Base-by-base conservation (phyloP, 139 green algal species). In the Closterium sp. region DNA sequence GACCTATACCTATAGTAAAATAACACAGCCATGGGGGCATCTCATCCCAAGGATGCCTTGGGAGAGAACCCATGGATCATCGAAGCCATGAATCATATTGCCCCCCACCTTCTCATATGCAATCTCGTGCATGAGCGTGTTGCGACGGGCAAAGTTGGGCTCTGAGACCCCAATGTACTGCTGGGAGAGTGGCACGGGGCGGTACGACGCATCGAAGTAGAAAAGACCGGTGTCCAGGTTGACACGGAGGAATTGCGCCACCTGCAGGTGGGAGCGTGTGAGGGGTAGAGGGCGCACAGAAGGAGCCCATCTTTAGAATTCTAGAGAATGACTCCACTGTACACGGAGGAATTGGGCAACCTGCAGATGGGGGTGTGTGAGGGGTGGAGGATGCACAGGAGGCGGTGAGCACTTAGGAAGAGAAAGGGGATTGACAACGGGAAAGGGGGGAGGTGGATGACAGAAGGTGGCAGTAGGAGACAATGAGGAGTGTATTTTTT, bases 191-290 rank as follows among this genome's bases (percentile, higher is more conserved):
- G 98, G 94, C 64, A 99, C 97, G 0, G 98, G 98, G 66, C 98
- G 96, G 96, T 98, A 99, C 38, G 32, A 96, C 64, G 96, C 95
- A 84, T 99, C 98, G 96, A 99, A 99, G 92, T 98, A 96, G 95
- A 99, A 99, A 6, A 99, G 95, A 21, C 98, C 97, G 64, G 93
- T 93, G 30, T 93, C 91, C 0, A 92, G 30, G 89, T 92, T 94
- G n/a, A 98, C 97, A 4, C 96, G 95, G 43, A 99, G 95, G 94
- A 99, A 99, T 19, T 94, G 89, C 0, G 95, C 97, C 38, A 99
- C 98, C 89, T 92, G 89, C 30, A 2, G 0, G n/a, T n/a, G n/a
- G n/a, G n/a, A n/a, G 12, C 4, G 55, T 28, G 10, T 25, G 43
- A 25, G 8, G 12, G 38, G 4, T 10, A 12, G 3, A 9, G 38